Evolutionary conservation across 2,329 filamentous ascomycete species (phyloP).

Genomic region (Metarhizium humberi): DNA sequence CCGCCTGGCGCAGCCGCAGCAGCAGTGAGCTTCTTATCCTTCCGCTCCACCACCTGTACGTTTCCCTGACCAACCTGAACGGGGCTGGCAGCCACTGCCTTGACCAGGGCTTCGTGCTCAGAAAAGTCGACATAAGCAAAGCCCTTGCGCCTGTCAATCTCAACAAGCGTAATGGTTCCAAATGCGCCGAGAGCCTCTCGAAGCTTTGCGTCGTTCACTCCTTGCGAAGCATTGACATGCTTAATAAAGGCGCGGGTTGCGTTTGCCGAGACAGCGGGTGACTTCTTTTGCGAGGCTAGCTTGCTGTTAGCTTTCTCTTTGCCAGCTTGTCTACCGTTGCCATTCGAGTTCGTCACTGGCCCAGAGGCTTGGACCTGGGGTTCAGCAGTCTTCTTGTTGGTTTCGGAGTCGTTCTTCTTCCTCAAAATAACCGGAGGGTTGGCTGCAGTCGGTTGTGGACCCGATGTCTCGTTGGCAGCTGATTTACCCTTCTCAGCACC

Average conservation of each 20-base stretch:
- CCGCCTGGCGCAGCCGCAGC: slow-evolving; percentile 5
- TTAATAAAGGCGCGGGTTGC: slow-evolving; percentile 67
- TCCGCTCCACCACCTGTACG: slow-evolving; percentile 79
- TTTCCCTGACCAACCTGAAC: slow-evolving; percentile 75
- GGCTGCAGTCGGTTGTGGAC: slow-evolving; percentile 14
- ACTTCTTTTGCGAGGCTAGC: slow-evolving; percentile 22
- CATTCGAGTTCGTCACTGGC: slow-evolving; percentile 2
- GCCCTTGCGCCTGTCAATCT: slow-evolving; percentile 90
- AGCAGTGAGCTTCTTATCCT: slow-evolving; percentile 42
- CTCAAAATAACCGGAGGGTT: slow-evolving; percentile 31
- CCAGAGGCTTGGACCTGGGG: slow-evolving; percentile 2
- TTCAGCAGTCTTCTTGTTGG: slow-evolving; percentile 11
- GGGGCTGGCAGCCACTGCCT: slow-evolving; percentile 74
- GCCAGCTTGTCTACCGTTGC: slow-evolving; percentile 9
- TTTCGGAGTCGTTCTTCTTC: slow-evolving; percentile 27
- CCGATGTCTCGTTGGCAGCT: slow-evolving; percentile 16
- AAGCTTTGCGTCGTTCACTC: slow-evolving; percentile 75
- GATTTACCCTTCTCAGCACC: slow-evolving; percentile 28
- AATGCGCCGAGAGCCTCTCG: slow-evolving; percentile 65
- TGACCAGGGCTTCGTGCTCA: slow-evolving; percentile 60
- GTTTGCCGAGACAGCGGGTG: slow-evolving; percentile 23
- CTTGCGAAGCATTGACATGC: slow-evolving; percentile 80
- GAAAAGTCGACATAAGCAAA: slow-evolving; percentile 90
- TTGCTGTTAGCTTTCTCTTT: slow-evolving; percentile 13
- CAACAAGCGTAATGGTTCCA: slow-evolving; percentile 67